Percentiles rank a stretch among this genome's conserved stretches.
Conservation (phyloP, 441 rosid species). For the Lagerstroemia fauriei region DNA sequence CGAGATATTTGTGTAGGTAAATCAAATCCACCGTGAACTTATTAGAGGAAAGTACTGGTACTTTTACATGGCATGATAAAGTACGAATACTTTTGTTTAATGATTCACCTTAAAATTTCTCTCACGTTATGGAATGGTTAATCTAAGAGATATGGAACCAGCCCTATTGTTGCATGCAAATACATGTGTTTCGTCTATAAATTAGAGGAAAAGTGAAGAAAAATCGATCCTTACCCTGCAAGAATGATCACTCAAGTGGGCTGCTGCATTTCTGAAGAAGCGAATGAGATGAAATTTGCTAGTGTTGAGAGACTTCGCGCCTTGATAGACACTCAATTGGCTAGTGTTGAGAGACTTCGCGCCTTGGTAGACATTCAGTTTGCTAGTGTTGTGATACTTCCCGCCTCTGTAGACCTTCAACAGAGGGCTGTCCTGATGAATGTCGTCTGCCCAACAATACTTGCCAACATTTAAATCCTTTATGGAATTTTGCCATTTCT, state of each 20-base stretch:
- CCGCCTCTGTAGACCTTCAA: neutral
- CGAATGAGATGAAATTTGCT: neutral
- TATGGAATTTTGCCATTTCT: neutral
- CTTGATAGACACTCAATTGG: neutral
- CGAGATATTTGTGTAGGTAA: too few relatives aligned
- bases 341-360: too few relatives aligned
- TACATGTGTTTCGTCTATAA: neutral
- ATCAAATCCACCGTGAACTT: too few relatives aligned
- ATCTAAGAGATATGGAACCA: too few relatives aligned
- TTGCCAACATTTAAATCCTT: neutral
- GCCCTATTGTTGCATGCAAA: neutral
- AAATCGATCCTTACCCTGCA: neutral
- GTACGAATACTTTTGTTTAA: too few relatives aligned
- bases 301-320: neutral
- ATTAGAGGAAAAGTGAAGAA: neutral
- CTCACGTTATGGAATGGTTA: too few relatives aligned
- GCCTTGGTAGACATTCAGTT: neutral
- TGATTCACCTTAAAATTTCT: too few relatives aligned
- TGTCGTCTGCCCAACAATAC: neutral
- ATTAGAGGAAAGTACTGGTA: too few relatives aligned
- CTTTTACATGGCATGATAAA: too few relatives aligned
- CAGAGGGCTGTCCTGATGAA: neutral
- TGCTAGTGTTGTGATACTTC: neutral
- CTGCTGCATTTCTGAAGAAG: conserved; percentile 14
- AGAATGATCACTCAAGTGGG: neutral